These are phyloP conservation scores for Melaleuca alternifolia DNA, from an alignment of 345 rosid genomes.

Conservation along the genomic window DNA sequence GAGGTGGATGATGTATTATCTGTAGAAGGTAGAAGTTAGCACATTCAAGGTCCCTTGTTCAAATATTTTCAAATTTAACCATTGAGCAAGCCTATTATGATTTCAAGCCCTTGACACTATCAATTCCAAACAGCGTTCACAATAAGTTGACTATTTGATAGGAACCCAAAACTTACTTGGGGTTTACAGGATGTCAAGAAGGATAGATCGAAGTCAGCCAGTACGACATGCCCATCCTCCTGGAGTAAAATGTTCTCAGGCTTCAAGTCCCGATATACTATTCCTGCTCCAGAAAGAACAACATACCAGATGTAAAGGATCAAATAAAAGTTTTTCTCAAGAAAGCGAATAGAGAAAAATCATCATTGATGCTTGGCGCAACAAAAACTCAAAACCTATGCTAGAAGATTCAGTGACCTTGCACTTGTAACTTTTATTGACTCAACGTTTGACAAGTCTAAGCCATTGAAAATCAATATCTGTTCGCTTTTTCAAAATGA, in stretches of 20 bases:
- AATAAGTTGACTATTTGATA: not conserved
- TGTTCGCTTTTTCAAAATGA: not conserved
- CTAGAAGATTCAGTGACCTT: not conserved
- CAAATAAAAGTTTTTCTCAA: not conserved
- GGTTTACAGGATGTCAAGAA: constrained; percentile 69
- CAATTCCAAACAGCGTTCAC: not conserved
- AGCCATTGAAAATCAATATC: not conserved
- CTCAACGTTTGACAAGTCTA: not conserved
- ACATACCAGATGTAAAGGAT: not conserved
- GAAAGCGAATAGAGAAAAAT: not conserved
- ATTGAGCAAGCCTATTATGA: not conserved
- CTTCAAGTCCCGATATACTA: constrained; percentile 86
- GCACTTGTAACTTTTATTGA: not conserved
- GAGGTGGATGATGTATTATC: constrained; percentile 45
- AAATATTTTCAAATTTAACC: not conserved
- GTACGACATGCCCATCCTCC: constrained; percentile 72
- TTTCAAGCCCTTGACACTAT: not conserved
- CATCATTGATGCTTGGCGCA: not conserved
- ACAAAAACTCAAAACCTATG: not conserved
- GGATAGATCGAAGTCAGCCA: constrained; percentile 93
- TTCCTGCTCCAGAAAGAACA: constrained; percentile 32
- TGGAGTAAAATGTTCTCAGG: constrained; percentile 88
- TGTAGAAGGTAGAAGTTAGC: constrained; percentile 2
- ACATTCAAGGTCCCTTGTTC: not conserved
- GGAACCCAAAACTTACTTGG: constrained; percentile 31